Evolutionary conservation across 2,329 filamentous ascomycete species (phyloP), one percentile per base, ranked within the genome.

Genomic region (Ascochyta viciae-villosae): DNA sequence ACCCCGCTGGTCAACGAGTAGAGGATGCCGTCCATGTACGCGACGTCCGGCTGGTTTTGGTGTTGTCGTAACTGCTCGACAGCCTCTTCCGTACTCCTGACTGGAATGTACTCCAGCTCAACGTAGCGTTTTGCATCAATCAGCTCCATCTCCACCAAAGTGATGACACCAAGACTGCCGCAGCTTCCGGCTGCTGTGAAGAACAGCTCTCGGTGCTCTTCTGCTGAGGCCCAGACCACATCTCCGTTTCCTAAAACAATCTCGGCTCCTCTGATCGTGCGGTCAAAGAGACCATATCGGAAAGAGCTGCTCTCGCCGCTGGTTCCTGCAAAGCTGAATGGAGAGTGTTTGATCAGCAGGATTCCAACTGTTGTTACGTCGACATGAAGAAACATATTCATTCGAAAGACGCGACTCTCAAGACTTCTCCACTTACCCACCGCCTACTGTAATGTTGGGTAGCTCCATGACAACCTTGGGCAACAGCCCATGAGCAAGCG

Each of bases 11-110:
- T 76, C 13, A 76, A 74, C 0, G 84, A 81, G 68, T 84, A 90
- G n/a, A 87, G 77, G 39, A 91, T 88, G 1, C 82, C 88, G 56
- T 92, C 89, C 2, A 93, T 79, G 61, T 87, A 92, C 57, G 91
- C 87, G n/a, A 80, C 74, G 1, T 65, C 59, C 0, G 67, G 58
- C 39, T 81, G 74, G 0, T 66, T 51, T 6, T 77, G 78, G 27
- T 81, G 79, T 2, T 79, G 72, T 50, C 81, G 74, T 31, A 88
- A 78, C 26, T 76, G 77, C n/a, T 72, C 61, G 3, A 85, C 74
- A 0, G 82, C 80, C 1, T 82, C 77, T 5, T 83, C 76, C 50
- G 82, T 82, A 60, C 73, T 74, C 1, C 78, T 78, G 2, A 82
- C 75, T 35, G 86, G 81, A 46, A 83, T 80, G 65, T 91, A 91